Evolutionary conservation across 768 basidiomycete species (phyloP), one percentile per base, ranked within the genome.

Genomic region (Podaxis sp.): DNA sequence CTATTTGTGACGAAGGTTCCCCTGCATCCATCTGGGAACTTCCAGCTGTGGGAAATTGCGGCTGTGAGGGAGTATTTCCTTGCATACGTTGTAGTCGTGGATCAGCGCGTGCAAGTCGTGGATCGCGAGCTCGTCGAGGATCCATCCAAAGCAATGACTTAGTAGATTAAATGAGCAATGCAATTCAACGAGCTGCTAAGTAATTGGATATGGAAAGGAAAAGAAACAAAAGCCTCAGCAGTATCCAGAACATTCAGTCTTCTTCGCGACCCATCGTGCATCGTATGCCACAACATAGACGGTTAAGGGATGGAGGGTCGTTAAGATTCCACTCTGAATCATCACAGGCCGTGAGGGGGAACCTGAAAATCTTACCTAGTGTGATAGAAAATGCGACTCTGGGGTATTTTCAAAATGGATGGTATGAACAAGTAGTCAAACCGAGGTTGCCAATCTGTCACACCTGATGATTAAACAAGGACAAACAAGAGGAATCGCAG

Each of bases 301-400:
- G 38, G 53, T 59, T 64, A 62, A 57, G 67, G 71, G 65, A 73
- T 74, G 23, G 53, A 61, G 80, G 89, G 84, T 92, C 80, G 77
- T 83, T 89, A 75, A 88, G 91, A 77, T 86, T 91, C 91, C 91
- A 93, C 91, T 93, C 91, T 90, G 87, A 89, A 84, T 93, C 90
- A 93, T 93, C 91, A 72, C 71, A 35, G 71, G 68, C 68, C 27
- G 42, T 25, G 7, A 55, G 40, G 53, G 40, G 40, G 18, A 35
- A 25, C 51, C 23, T 11, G 4, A 27, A 18, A 50, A 38, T 65
- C 57, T 67, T 36, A 67, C 63, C 63, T 67, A 32, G 9, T 50
- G 6, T 3, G 14, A 23, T 10, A 9, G 21, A 16, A 16, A 27
- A 27, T 10, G 11, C 25, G 23, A 48, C 25, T 27, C 10, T 7